These are phyloP conservation scores for Apiospora pterosperma DNA, from an alignment of 2,329 filamentous ascomycete genomes.

Conservation along the genomic window DNA sequence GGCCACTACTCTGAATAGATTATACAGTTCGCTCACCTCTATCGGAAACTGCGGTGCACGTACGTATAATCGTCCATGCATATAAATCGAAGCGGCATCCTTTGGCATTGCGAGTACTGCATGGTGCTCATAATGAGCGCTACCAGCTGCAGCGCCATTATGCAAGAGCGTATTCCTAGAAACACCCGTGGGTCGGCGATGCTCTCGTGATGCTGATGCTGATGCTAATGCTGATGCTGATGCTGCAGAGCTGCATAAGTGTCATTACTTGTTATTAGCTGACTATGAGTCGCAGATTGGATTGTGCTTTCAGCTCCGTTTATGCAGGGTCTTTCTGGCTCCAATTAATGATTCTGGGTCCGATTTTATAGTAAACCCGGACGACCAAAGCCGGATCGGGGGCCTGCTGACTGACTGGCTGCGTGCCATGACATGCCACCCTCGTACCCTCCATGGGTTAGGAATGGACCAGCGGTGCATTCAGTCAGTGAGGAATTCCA, in stretches of 20 bases:
- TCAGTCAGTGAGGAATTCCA: background rate
- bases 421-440: no score
- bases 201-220: conserved; percentile 1
- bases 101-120: background rate
- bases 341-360: background rate
- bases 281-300: background rate
- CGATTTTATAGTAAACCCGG: background rate
- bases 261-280: background rate
- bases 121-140: background rate
- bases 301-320: background rate
- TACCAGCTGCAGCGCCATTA: background rate
- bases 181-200: background rate
- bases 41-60: background rate
- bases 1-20: background rate
- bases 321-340: conserved; percentile 1
- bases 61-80: background rate
- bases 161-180: background rate
- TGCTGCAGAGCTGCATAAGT: background rate
- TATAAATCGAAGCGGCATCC: background rate
- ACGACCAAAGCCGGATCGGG: background rate
- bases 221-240: background rate
- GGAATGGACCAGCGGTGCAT: background rate
- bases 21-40: background rate
- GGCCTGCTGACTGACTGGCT: background rate
- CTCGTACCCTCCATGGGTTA: no score